phyloP scores from a whole-genome alignment of 1,284 basidiomycete genomes.

The Singerocomus inundabilis region DNA sequence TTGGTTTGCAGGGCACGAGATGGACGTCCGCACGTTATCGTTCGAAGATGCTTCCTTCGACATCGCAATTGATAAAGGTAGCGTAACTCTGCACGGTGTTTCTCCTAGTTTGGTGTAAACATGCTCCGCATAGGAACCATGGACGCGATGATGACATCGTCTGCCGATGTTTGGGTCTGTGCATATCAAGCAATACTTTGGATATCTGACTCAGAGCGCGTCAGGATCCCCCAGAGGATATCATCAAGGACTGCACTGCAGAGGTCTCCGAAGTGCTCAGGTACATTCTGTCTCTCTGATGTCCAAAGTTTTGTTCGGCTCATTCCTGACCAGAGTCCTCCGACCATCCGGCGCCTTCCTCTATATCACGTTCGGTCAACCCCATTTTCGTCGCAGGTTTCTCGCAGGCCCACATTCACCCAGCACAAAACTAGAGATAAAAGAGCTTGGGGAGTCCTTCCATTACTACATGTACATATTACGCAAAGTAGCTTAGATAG shows the following conservation, averaged over 20 bases:
- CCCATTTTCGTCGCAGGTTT: conserved; percentile 82
- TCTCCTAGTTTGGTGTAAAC: background rate
- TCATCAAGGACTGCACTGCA: conserved; percentile 72
- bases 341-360: conserved; percentile 66
- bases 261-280: conserved; percentile 83
- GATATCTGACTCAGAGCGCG: background rate
- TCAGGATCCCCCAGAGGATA: conserved; percentile 79
- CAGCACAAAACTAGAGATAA: conserved; percentile 60
- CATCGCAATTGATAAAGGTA: conserved; percentile 88
- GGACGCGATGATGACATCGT: conserved; percentile 91
- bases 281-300: conserved; percentile 36
- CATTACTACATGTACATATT: conserved; percentile 82
- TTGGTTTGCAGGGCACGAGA: conserved; percentile 69
- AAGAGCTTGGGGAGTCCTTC: conserved; percentile 73
- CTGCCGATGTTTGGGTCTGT: conserved; percentile 86
- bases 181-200: background rate
- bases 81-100: background rate
- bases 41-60: conserved; percentile 75
- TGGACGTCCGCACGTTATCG: conserved; percentile 78
- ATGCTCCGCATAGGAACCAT: conserved; percentile 62
- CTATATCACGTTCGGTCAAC: conserved; percentile 90
- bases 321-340: conserved; percentile 53
- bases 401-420: conserved; percentile 44
- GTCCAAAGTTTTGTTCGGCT: background rate
- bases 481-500: conserved; percentile 25